A percentile compares a stretch with the other conserved stretches of the same genome.
These are phyloP conservation scores for Avena eriantha DNA, from an alignment of 176 grass and related monocot genomes.

Conservation along the genomic window DNA sequence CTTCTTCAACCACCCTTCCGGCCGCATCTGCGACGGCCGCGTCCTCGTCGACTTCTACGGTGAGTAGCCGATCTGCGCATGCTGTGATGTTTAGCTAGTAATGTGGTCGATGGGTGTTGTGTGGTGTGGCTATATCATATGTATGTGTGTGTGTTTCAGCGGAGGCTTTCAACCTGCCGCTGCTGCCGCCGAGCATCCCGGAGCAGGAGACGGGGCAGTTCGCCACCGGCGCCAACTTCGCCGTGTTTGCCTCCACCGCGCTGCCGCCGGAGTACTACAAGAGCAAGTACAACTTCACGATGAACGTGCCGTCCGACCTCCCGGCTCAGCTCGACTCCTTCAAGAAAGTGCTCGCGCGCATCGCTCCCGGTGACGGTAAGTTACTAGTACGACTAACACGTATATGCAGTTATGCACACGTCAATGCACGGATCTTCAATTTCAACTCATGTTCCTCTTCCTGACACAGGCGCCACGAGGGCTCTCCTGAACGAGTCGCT, in stretches of 20 bases:
- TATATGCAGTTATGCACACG: background rate
- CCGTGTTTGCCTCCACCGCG: background rate
- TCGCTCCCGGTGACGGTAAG: background rate
- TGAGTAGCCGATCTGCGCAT: background rate
- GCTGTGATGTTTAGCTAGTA: background rate
- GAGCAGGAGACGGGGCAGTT: background rate
- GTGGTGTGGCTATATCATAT: too few species aligned
- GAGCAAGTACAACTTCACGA: background rate
- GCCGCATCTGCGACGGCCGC: background rate
- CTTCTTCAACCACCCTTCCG: background rate
- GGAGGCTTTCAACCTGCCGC: background rate
- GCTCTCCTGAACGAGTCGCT: conserved; percentile 39
- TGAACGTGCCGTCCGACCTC: background rate
- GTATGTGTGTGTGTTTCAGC: background rate
- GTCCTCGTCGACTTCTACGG: conserved; percentile 15
- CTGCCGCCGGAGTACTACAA: background rate
- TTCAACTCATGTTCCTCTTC: background rate
- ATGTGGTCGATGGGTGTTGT: too few species aligned
- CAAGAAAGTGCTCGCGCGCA: background rate
- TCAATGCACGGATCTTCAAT: background rate
- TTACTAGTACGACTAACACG: too few species aligned
- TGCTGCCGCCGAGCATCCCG: conserved; percentile 18
- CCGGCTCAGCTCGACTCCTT: background rate
- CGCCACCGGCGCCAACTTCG: conserved; percentile 8
- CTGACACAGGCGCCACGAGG: background rate